Conservation (phyloP, 768 basidiomycete species). For the Porphyrellus cyaneotinctus region DNA sequence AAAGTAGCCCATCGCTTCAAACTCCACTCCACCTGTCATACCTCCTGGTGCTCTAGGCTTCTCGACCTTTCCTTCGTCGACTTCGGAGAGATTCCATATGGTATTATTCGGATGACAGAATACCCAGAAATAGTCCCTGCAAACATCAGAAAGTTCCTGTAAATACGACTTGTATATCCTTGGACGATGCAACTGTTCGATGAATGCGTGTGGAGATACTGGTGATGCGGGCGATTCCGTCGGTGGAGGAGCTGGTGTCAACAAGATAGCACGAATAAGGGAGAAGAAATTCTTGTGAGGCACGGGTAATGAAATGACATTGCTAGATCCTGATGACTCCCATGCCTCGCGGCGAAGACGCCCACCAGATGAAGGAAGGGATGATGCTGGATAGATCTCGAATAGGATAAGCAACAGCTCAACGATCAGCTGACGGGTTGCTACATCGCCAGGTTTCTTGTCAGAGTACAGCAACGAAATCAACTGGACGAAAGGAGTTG, state of each 20-base stretch:
- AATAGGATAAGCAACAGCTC: conserved; percentile 86
- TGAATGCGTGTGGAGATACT: conserved; percentile 76
- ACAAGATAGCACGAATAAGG: conserved; percentile 68
- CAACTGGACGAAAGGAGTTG: conserved; percentile 83
- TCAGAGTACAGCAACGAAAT: conserved; percentile 88
- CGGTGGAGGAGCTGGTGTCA: conserved; percentile 65
- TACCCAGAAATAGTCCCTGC: conserved; percentile 94
- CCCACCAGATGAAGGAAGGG: conserved; percentile 52
- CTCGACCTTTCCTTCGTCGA: conserved; percentile 82
- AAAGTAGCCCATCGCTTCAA: conserved; percentile 93
- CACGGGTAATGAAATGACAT: conserved; percentile 60
- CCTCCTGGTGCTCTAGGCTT: conserved; percentile 92
- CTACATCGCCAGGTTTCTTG: conserved; percentile 95
- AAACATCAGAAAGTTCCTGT: conserved; percentile 81
- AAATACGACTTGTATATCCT: conserved; percentile 80
- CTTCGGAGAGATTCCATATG: conserved; percentile 81
- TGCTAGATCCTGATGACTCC: conserved; percentile 47
- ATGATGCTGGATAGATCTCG: conserved; percentile 77
- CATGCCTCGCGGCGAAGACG: conserved; percentile 47
- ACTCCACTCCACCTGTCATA: conserved; percentile 98
- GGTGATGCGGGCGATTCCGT: conserved; percentile 58
- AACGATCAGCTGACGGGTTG: conserved; percentile 83
- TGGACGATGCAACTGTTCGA: conserved; percentile 62
- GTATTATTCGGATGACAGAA: conserved; percentile 95
- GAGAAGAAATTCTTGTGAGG: conserved; percentile 74